A percentile compares a stretch with the other conserved stretches of the same genome.
Evolutionary conservation across 495 filamentous ascomycete species (phyloP).

Genomic region (Aspergillus campestris): DNA sequence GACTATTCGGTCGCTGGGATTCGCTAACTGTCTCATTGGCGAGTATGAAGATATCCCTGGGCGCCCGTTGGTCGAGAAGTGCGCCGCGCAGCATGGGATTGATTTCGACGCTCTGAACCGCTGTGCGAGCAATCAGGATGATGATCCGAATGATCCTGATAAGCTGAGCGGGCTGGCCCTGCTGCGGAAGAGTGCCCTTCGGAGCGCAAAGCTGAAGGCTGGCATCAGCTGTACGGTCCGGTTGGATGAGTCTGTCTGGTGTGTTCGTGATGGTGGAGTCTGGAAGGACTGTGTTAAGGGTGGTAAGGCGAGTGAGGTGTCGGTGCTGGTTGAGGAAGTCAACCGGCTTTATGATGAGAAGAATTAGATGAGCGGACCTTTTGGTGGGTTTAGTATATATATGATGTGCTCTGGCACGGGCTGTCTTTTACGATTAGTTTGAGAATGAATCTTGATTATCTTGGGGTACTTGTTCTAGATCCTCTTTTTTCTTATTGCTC

Average conservation of each 20-base stretch:
- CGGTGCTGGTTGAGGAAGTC: slow-evolving; percentile 68
- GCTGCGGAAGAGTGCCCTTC: slow-evolving; percentile 66
- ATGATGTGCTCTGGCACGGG: no score
- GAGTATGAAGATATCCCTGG: slow-evolving; percentile 69
- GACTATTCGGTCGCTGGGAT: slow-evolving; percentile 81
- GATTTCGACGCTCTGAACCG: slow-evolving; percentile 76
- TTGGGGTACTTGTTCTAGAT: background rate
- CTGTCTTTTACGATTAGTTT: background rate
- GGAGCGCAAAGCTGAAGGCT: slow-evolving; percentile 58
- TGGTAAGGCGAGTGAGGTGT: slow-evolving; percentile 51
- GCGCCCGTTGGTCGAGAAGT: slow-evolving; percentile 65
- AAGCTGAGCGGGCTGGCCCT: slow-evolving; percentile 48
- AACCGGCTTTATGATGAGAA: slow-evolving; percentile 36
- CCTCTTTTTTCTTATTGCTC: no score
- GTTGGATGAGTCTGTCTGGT: slow-evolving; percentile 69
- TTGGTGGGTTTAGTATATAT: no score
- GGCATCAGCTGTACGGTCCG: slow-evolving; percentile 84
- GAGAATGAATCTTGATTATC: background rate
- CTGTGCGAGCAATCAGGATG: slow-evolving; percentile 51
- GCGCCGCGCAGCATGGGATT: slow-evolving; percentile 81
- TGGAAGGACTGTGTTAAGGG: slow-evolving; percentile 68
- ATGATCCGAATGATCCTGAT: slow-evolving; percentile 50
- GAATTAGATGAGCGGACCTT: slow-evolving; percentile 9
- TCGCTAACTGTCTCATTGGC: slow-evolving; percentile 74
- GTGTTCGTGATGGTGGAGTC: slow-evolving; percentile 67